Base-by-base conservation (phyloP, 306 rosid species). In the Adenanthera pavonina region DNA sequence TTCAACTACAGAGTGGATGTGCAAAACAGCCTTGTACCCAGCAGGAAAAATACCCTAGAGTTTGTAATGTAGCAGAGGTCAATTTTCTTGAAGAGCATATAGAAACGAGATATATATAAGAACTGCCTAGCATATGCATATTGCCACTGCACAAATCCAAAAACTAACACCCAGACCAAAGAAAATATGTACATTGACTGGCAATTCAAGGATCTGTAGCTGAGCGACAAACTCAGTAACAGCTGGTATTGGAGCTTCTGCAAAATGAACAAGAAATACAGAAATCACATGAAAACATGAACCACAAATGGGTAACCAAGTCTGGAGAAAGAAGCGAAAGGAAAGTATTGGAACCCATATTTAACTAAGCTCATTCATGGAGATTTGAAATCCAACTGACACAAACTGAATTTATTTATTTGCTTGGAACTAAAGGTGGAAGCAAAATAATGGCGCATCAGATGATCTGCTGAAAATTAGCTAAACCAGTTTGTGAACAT, bases 1-100 rank as follows among this genome's bases (percentile, higher is more conserved):
- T 86, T 96, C 99, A 52, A 96, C 99, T 77, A 96, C 83, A 44
- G 97, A 78, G 83, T 96, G 99, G 78, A 96, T 85, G 82, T 96
- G 99, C 89, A 96, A 81, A 78, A 96, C 90, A 82, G 99, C 99
- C 83, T 94, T 94, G 85, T 96, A 96, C 35, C 99, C 99, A 85
- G 98, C 98, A n/a, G 99, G 94, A 85, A 96, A 96, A 81, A 96
- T 96, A 75, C 98, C 99, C 99, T 96, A 66, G 54, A 80, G 43
- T 25, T 25, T 14, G 34, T 70, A 33, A 77, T 40, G 43, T 9
- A 38, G 71, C 69, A 85, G 61, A 75, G 9, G 80, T 84, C 73
- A 74, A 40, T 75, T 43, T 49, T 60, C 16, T 36, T 12, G 20
- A 15, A 64, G 46, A 71, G 71, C 43, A 61, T 44, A 77, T 25